Evolutionary conservation across 441 rosid species (phyloP).

Genomic region (Populus hybrid): DNA sequence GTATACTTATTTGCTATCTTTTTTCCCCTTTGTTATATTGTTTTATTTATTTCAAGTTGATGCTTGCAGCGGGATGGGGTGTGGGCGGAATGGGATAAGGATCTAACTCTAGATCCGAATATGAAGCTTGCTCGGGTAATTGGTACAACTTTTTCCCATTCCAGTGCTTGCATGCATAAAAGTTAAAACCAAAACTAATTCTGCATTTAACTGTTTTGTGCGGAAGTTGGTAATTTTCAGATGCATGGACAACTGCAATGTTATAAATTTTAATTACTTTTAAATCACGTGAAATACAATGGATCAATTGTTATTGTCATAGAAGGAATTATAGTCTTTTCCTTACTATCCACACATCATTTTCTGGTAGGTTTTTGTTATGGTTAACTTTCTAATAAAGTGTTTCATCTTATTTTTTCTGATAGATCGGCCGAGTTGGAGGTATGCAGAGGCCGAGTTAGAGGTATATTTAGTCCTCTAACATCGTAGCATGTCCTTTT

Average conservation of each 20-base stretch:
- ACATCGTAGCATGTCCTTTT: neutral
- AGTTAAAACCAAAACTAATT: neutral
- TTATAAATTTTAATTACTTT: too few relatives aligned
- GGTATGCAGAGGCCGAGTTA: slow-evolving; percentile 98
- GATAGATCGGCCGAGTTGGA: slow-evolving; percentile 90
- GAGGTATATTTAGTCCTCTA: slow-evolving; percentile 53
- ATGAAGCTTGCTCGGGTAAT: slow-evolving; percentile 97
- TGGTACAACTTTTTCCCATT: slow-evolving; percentile 24
- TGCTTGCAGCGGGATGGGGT: slow-evolving; percentile 90
- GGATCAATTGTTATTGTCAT: too few relatives aligned
- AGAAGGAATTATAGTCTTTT: neutral
- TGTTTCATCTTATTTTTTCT: slow-evolving; percentile 20
- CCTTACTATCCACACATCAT: neutral
- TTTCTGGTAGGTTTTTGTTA: neutral
- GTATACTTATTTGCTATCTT: slow-evolving; percentile 1
- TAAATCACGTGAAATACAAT: too few relatives aligned
- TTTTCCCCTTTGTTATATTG: neutral
- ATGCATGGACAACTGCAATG: too few relatives aligned
- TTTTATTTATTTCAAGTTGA: slow-evolving; percentile 10
- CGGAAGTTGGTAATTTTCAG: neutral
- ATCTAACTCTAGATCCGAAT: slow-evolving; percentile 93
- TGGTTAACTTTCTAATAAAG: slow-evolving; percentile 10
- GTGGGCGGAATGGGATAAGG: slow-evolving; percentile 95
- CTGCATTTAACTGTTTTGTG: slow-evolving; percentile 2
- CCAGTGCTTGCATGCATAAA: slow-evolving; percentile 15